These are phyloP conservation scores for Plasmodiophora brassicae DNA, from an alignment of 208 protist genomes.

Conservation along the genomic window DNA sequence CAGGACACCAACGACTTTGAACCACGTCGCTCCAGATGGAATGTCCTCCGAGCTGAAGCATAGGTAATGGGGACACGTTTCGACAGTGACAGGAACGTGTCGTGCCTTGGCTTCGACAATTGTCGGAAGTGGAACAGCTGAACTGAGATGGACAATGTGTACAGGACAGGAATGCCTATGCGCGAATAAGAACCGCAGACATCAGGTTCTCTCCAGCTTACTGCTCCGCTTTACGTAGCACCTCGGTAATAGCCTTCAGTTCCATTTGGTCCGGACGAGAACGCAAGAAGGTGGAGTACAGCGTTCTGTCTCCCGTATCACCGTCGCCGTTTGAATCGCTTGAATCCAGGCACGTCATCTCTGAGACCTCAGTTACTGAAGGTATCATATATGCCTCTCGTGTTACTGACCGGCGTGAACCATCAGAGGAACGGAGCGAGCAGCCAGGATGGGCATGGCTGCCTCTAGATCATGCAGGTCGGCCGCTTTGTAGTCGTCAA, in stretches of 20 bases:
- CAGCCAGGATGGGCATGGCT: not conserved
- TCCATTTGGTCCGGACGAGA: not conserved
- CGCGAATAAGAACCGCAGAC: not conserved
- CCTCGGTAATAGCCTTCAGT: not conserved
- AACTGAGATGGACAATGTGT: conserved; percentile 9
- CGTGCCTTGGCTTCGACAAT: not conserved
- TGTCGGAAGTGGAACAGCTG: not conserved
- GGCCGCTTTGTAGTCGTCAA: not conserved
- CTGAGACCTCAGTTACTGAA: too few relatives aligned
- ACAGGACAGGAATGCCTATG: not conserved
- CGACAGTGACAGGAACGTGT: conserved; percentile 48
- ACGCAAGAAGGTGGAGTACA: not conserved
- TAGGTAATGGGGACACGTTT: conserved; percentile 59
- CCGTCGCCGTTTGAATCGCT: too few relatives aligned
- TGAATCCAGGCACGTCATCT: too few relatives aligned
- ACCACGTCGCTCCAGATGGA: conserved; percentile 38
- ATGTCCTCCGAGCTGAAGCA: conserved; percentile 54
- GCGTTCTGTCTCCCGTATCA: too few relatives aligned
- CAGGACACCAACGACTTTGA: not conserved
- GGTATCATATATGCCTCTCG: too few relatives aligned
- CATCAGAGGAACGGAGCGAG: not conserved
- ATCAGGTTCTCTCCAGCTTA: not conserved
- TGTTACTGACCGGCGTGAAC: conserved; percentile 7
- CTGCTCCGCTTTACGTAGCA: not conserved
- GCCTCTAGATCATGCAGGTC: not conserved